phyloP scores from a whole-genome alignment of 139 green algal species.

The Micractinium sp. region DNA sequence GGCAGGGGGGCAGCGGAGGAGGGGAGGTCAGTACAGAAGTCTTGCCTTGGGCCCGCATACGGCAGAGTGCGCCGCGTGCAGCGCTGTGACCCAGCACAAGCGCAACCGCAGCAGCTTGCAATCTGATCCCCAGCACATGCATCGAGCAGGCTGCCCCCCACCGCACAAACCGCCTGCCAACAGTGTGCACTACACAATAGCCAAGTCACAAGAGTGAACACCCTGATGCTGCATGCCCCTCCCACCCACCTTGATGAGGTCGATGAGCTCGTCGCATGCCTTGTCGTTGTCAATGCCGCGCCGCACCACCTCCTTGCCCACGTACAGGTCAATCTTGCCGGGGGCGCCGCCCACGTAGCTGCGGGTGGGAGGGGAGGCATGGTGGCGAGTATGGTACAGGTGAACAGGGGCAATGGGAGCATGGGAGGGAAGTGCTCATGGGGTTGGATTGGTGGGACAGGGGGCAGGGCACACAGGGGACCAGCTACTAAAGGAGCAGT shows the following conservation, averaged over 20 bases:
- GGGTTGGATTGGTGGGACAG: no score
- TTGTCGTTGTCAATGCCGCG: constrained; percentile 85
- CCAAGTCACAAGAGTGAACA: no score
- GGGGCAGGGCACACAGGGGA: no score
- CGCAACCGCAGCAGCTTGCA: not conserved
- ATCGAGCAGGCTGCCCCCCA: no score
- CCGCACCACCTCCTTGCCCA: constrained; percentile 98
- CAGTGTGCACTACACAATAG: no score
- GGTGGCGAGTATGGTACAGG: not conserved
- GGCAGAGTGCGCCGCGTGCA: not conserved
- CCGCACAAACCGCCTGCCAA: no score
- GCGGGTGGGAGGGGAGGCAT: not conserved
- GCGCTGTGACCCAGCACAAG: not conserved
- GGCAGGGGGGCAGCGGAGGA: not conserved
- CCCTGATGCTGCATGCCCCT: no score
- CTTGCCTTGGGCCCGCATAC: not conserved
- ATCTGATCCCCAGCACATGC: not conserved
- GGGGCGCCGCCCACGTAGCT: constrained; percentile 86
- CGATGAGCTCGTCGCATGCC: constrained; percentile 91
- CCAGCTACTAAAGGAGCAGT: no score
- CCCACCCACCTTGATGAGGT: constrained; percentile 91
- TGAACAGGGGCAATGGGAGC: not conserved
- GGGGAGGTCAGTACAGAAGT: not conserved
- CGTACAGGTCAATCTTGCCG: constrained; percentile 99
- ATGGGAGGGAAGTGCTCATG: not conserved